Base-by-base conservation (phyloP, 371 early-diverging fungal genomes). In the Mucor plumbeus region DNA sequence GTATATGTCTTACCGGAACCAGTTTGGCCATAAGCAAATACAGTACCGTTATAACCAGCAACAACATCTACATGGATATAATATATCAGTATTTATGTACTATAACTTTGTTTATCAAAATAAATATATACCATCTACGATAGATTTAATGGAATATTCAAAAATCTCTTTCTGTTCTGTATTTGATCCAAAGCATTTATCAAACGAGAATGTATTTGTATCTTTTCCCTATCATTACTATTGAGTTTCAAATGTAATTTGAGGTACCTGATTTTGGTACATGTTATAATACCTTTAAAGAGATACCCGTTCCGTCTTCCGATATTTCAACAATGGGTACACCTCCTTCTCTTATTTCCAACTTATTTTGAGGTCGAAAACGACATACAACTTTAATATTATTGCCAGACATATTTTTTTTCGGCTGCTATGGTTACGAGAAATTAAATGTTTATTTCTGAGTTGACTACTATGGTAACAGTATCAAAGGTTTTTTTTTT, bases 1-100 rank as follows among this genome's bases (percentile, higher is more conserved):
- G 99, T 99, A 80, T 94, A 95, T 5, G 99, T 99, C 88, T 99
- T 99, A 80, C 99, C 99, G 47, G 94, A 91, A 64, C 99, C 99
- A 6, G 97, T 97, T 78, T 98, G 98, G 69, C 98, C 98, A 79
- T 97, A 99, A 48, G 98, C 99, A 78, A 99, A 99, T 17, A 99
- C 94, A 3, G 99, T 99, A 47, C 98, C 98, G 82, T 98, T 98
- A 79, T 93, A 94, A 72, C 93, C 92, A 64, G 90, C 88, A 74
- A 90, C 88, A 58, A 92, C 89, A 78, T 88, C 88, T 87, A 64
- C 0, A 57, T 26, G 33, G 38, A 38, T 11, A 11, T 11, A 44
- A 6, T 13, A 38, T 36, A 7, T 59, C 33, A 40, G n/a, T 33
- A 15, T 48, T 53, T 11, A 53, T 21, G 31, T 47, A 19, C 19